Evolutionary conservation across 148 eudicot genomes (phyloP).

Genomic region (Selenicereus undatus): DNA sequence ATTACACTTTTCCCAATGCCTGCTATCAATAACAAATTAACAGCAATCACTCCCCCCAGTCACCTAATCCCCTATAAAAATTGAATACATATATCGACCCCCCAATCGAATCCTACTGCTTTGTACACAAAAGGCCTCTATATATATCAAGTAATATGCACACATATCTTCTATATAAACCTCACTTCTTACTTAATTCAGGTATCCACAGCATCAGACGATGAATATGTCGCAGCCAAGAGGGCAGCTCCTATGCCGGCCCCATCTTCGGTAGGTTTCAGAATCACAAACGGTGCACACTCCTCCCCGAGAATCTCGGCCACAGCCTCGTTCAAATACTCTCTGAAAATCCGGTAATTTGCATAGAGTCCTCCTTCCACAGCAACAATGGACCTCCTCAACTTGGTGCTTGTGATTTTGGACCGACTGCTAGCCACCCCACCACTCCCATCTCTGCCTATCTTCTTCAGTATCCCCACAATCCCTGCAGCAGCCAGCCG

Average conservation of each 20-base stretch:
- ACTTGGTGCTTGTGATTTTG: constrained; percentile 34
- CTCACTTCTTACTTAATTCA: not conserved
- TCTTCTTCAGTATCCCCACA: constrained; percentile 82
- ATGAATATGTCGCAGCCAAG: constrained; percentile 43
- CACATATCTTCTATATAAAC: constrained; percentile 6
- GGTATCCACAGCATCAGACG: constrained; percentile 36
- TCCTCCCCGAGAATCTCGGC: constrained; percentile 82
- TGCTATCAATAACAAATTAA: constrained; percentile 24
- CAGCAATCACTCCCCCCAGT: constrained; percentile 4
- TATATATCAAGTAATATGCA: constrained; percentile 24
- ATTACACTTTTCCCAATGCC: constrained; percentile 22
- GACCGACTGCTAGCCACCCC: constrained; percentile 51
- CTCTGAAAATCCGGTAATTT: constrained; percentile 58
- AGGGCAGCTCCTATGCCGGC: constrained; percentile 89
- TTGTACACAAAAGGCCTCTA: constrained; percentile 44
- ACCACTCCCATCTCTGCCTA: constrained; percentile 82
- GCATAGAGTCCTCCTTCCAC: constrained; percentile 75
- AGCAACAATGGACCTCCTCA: constrained; percentile 76
- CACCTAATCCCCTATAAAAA: not conserved
- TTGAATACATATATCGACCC: constrained; percentile 2
- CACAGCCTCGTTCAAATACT: constrained; percentile 72
- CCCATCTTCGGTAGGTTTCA: constrained; percentile 73
- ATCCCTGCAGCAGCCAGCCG: constrained; percentile 89
- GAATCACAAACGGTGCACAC: constrained; percentile 45
- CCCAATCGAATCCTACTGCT: constrained; percentile 51